Evolutionary conservation across 192 early-diverging fungal genomes (phyloP).

Genomic region (Glomus cerebriforme): DNA sequence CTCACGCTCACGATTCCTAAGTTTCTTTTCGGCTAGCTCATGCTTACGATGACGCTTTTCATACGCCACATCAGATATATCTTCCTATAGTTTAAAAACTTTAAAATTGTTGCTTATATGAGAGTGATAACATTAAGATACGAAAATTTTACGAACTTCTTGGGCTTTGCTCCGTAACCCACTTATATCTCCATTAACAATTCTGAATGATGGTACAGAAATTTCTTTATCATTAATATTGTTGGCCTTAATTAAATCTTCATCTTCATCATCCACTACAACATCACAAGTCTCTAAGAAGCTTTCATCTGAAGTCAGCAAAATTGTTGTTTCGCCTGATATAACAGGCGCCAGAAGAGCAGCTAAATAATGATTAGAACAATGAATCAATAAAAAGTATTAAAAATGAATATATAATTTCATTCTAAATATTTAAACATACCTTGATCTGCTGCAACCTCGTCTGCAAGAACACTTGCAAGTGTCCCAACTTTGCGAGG

Average conservation of each 20-base stretch:
- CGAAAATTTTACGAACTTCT: slow-evolving; percentile 8
- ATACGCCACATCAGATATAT: slow-evolving; percentile 47
- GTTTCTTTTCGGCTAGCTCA: slow-evolving; percentile 56
- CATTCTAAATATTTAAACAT: background rate
- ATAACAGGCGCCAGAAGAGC: background rate
- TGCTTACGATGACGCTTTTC: slow-evolving; percentile 53
- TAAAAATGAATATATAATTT: background rate
- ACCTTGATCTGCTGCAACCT: slow-evolving; percentile 10
- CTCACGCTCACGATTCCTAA: slow-evolving; percentile 61
- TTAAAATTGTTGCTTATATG: background rate
- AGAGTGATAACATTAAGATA: background rate
- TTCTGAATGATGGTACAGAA: background rate
- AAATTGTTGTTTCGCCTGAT: background rate
- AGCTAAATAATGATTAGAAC: background rate
- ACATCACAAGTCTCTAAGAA: slow-evolving; percentile 11
- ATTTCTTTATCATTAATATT: slow-evolving; percentile 11
- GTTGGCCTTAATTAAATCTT: background rate
- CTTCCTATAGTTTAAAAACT: slow-evolving; percentile 14
- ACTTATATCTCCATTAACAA: slow-evolving; percentile 23
- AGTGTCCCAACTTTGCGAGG: slow-evolving; percentile 14
- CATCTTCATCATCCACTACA: background rate
- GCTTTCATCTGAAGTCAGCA: slow-evolving; percentile 7
- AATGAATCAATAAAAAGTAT: background rate
- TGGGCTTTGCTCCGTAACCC: slow-evolving; percentile 31
- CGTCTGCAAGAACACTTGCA: slow-evolving; percentile 4